These are phyloP conservation scores for Chlorella ohadii DNA, from an alignment of 139 green algal species.

Conservation along the genomic window DNA sequence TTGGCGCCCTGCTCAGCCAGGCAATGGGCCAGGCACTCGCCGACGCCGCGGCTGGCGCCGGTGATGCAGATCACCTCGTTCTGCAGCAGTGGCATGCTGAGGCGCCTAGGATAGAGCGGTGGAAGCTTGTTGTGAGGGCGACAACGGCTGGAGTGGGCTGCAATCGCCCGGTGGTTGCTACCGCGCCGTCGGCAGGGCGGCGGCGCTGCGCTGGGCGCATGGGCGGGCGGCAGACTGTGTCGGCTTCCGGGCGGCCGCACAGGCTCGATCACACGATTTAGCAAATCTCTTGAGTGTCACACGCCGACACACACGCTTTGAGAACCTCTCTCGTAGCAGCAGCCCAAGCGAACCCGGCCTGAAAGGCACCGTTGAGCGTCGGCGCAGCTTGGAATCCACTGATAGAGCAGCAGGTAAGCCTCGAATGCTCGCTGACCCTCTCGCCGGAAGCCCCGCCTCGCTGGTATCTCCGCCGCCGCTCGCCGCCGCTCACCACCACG, in stretches of 20 bases:
- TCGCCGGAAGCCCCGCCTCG: too few species aligned
- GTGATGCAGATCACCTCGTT: conserved; percentile 26
- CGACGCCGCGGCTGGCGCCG: conserved; percentile 37
- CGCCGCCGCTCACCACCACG: not conserved
- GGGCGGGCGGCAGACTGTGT: not conserved
- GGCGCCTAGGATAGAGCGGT: not conserved
- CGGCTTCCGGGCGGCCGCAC: too few species aligned
- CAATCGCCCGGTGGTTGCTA: too few species aligned
- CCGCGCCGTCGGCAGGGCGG: not conserved
- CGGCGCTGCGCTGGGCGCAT: not conserved
- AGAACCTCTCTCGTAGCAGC: too few species aligned
- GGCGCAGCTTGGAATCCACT: too few species aligned
- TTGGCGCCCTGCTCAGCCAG: conserved; percentile 29
- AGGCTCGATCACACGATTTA: too few species aligned
- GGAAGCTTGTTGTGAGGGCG: not conserved
- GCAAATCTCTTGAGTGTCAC: too few species aligned
- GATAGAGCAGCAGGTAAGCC: too few species aligned
- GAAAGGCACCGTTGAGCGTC: too few species aligned
- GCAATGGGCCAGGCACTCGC: conserved; percentile 12
- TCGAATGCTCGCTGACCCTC: too few species aligned
- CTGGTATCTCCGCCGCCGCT: not conserved
- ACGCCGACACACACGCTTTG: too few species aligned
- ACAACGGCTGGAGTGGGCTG: not conserved
- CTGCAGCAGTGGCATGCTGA: conserved; percentile 3
- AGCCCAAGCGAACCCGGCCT: too few species aligned